Base-by-base conservation (phyloP, 257 asterid species). In the Orobanche coerulescens region DNA sequence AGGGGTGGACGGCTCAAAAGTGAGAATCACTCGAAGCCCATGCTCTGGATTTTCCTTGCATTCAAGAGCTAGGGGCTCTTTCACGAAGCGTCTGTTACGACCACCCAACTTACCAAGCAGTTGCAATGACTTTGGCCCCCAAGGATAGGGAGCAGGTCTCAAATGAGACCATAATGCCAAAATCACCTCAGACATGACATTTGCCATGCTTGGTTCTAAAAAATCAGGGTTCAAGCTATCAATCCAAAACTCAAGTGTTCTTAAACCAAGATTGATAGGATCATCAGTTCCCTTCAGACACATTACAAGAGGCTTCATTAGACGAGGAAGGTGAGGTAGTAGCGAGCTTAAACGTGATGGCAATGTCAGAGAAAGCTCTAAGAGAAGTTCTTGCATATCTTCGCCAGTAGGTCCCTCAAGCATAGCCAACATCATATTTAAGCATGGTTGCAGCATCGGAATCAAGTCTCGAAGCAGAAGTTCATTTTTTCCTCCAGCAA, bases 11-110 rank as follows among this genome's bases (percentile, higher is more conserved):
- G 99, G 99, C 77, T 93, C 97, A 83, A 93, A 93, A 33, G 97
- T 93, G 67, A 93, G 96, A 76, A 93, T 93, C 64, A 89, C 59
- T 44, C 99, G 83, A 68, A 89, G 94, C 42, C 99, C 99, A 54
- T 93, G 99, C 83, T 93, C 99, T 14, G 99, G 99, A 67, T 86
- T 93, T 76, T 93, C 99, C 82, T 93, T 93, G 87, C 97, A 93
- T 65, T 93, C 97, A 69, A 93, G 95, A 42, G 96, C 86, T 47
- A 93, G 92, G 43, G 99, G 99, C 73, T 93, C 97, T 70, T 89
- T 93, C 73, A 93, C 94, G 73, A 93, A 93, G 67, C 99, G 97
- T 54, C 98, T 81, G 69, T 93, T 93, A 42, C 98, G 94, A 53
- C 98, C 98, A 69, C 98, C 98, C 65, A 93, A 70, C 81, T 93